Conservation (phyloP, 2,329 filamentous ascomycete species). For the Trichoderma sp. region DNA sequence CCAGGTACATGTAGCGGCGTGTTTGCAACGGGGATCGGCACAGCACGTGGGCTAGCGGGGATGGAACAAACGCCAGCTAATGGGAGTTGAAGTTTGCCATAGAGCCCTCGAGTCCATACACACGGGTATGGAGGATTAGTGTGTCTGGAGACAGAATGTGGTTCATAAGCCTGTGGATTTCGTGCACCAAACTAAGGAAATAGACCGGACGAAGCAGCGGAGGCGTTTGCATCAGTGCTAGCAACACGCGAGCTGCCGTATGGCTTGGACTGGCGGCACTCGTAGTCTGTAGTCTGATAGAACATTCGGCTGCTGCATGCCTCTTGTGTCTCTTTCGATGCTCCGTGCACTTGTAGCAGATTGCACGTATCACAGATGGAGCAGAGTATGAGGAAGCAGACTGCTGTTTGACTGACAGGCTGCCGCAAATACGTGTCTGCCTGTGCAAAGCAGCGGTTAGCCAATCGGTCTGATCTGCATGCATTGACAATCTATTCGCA, state of each 20-base stretch:
- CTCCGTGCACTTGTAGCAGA: background rate
- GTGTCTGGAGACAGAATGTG: background rate
- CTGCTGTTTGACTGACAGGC: background rate
- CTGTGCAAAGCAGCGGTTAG: background rate
- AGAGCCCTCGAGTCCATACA: background rate
- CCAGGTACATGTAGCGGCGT: slow-evolving; percentile 1
- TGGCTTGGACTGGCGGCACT: background rate
- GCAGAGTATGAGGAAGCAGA: background rate
- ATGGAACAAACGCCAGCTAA: slow-evolving; percentile 14
- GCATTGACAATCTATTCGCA: background rate
- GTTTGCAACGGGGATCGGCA: slow-evolving; percentile 25
- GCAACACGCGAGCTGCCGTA: background rate
- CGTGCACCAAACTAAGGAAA: background rate
- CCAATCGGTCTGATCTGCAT: background rate
- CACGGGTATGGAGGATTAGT: background rate
- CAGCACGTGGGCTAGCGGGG: slow-evolving; percentile 28
- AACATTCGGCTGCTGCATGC: background rate
- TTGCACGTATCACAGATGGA: background rate
- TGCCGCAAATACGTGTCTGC: background rate
- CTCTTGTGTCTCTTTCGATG: background rate
- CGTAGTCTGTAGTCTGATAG: background rate
- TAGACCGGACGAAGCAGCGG: background rate
- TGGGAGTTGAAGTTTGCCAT: too few species aligned
- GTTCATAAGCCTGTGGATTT: background rate
- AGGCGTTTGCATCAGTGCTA: background rate